Base-by-base conservation (phyloP, 2,329 filamentous ascomycete genomes). In the Exophiala sp. region DNA sequence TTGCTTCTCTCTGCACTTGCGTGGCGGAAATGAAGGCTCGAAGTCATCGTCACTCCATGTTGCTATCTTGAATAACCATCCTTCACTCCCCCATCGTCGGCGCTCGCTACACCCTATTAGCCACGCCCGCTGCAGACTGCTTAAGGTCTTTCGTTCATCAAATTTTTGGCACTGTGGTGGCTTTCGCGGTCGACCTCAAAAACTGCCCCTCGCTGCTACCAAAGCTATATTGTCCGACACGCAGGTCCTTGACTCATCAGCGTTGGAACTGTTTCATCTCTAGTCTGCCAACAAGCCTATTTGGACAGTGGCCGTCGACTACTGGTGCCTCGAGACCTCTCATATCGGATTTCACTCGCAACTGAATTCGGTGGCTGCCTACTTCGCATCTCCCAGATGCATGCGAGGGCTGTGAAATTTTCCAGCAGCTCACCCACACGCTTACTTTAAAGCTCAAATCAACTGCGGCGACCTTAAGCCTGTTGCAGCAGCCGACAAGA, bases 11-110 rank as follows among this genome's bases (percentile, higher is more conserved):
- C 49, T 50, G 49, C 50, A 50, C 46, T 32, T 47, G 47, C 32
- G 54, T 38, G 47, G 39, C 36, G 54, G 57, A 55, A 43, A 52
- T 55, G 49, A 54, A 55, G 52, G 45, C 44, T 41, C 44, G 40
- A 32, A 51, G 51, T 47, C 57, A 52, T 44, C 39, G 40, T 36
- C 34, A 36, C 52, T 29, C 49, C 36, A 40, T 57, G 43, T 29
- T 44, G 40, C 43, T 47, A 32, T 33, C 47, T 48, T 57, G 50
- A 59, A 41, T 47, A 38, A 46, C 39, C 42, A 46, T 41, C 48
- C 42, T 54, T 54, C 51, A 57, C 57, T 47, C 42, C 47, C 48
- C 43, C 47, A 38, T 47, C 39, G 43, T 58, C 52, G 51, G 24
- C 52, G 35, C 47, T 52, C 52, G 51, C 54, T 47, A 39, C 50